phyloP scores from a whole-genome alignment of 768 basidiomycete genomes.

The Pisolithus tinctorius region DNA sequence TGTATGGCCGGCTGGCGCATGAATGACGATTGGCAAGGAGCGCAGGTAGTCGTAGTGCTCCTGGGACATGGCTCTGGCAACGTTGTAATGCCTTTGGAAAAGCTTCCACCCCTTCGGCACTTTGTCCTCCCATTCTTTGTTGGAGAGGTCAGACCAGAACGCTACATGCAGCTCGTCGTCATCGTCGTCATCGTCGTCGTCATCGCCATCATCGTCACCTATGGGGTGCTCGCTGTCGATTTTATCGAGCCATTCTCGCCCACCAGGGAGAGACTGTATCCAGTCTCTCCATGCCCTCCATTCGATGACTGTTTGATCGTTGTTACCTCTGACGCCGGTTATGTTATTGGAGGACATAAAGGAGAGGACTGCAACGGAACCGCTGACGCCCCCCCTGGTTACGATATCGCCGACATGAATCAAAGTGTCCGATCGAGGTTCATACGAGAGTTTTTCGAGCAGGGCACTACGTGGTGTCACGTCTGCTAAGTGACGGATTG shows the following conservation, averaged over 20 bases:
- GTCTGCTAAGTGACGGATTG: constrained; percentile 2
- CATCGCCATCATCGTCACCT: constrained; percentile 6
- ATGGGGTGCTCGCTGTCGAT: constrained; percentile 39
- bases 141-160: constrained; percentile 33
- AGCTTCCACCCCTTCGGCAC: constrained; percentile 70
- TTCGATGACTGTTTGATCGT: constrained; percentile 87
- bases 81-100: constrained; percentile 67
- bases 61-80: constrained; percentile 62
- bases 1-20: constrained; percentile 68
- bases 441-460: constrained; percentile 54
- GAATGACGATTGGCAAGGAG: constrained; percentile 65
- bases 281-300: constrained; percentile 87
- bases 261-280: constrained; percentile 44
- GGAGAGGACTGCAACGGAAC: constrained; percentile 56
- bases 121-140: constrained; percentile 38
- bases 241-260: constrained; percentile 47
- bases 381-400: constrained; percentile 55
- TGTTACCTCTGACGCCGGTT: constrained; percentile 86
- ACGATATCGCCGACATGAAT: constrained; percentile 82
- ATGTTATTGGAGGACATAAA: constrained; percentile 61
- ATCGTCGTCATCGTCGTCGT: constrained; percentile 23
- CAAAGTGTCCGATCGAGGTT: constrained; percentile 55
- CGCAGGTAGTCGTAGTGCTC: constrained; percentile 66
- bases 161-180: constrained; percentile 23
- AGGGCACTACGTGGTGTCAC: constrained; percentile 41